phyloP scores from a whole-genome alignment of 148 eudicot species.

The Silene latifolia region DNA sequence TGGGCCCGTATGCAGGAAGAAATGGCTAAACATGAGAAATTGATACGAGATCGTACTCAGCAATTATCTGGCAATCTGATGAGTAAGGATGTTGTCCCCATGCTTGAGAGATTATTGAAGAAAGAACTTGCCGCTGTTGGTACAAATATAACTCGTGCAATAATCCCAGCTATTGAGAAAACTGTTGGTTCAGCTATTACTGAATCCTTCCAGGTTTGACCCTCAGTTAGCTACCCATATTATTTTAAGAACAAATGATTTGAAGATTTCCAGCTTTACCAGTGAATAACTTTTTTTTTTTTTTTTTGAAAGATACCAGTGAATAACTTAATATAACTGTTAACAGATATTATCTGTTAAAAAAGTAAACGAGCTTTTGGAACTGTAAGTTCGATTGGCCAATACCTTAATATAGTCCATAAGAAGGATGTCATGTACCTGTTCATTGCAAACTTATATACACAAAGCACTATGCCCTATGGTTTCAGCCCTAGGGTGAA shows the following conservation, averaged over 20 bases:
- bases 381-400: no score
- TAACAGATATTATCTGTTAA: no score
- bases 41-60: constrained; percentile 58
- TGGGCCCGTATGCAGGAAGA: constrained; percentile 89
- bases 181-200: constrained; percentile 53
- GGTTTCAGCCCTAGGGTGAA: no score
- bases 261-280: not conserved
- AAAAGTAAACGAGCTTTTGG: no score
- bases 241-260: not conserved
- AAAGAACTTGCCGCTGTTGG: constrained; percentile 66
- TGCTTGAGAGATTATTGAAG: constrained; percentile 71
- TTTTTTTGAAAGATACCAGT: no score
- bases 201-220: constrained; percentile 80
- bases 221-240: constrained; percentile 1
- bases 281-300: no score
- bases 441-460: no score
- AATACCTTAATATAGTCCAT: no score
- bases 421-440: no score
- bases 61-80: constrained; percentile 53
- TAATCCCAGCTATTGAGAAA: constrained; percentile 74
- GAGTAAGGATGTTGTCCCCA: constrained; percentile 58
- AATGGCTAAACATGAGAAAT: constrained; percentile 65
- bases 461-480: no score
- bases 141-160: constrained; percentile 66
- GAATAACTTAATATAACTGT: no score